phyloP scores from a whole-genome alignment of 1,139 yeast species.

The Diutina siamensis region DNA sequence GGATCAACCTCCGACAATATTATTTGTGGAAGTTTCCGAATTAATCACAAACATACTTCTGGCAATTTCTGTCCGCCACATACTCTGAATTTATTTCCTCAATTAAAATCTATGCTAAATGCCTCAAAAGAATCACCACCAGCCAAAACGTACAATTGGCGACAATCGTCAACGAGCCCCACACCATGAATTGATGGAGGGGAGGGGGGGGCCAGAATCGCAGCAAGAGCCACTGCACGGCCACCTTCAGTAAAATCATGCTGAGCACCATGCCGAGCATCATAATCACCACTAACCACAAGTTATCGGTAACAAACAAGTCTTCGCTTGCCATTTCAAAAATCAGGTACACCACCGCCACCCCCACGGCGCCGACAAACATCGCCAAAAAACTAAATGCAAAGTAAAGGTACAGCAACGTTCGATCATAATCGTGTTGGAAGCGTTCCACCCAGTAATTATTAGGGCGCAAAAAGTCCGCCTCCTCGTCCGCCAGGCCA shows the following conservation, averaged over 20 bases:
- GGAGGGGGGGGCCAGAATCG: constrained; percentile 19
- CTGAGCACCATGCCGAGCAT: constrained; percentile 24
- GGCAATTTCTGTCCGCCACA: too few relatives aligned
- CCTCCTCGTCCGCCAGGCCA: constrained; percentile 26
- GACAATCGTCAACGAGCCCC: constrained; percentile 22
- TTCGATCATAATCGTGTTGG: constrained; percentile 25
- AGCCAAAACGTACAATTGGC: constrained; percentile 15
- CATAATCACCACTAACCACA: constrained; percentile 23
- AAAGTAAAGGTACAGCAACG: constrained; percentile 27
- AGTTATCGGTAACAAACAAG: constrained; percentile 19
- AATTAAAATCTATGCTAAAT: background rate
- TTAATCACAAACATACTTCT: too few relatives aligned
- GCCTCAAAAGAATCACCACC: constrained; percentile 2
- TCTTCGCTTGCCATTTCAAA: constrained; percentile 16
- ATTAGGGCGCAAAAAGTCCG: constrained; percentile 12
- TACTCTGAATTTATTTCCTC: too few relatives aligned
- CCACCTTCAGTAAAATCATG: constrained; percentile 22
- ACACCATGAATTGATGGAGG: constrained; percentile 18
- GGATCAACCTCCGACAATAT: too few relatives aligned
- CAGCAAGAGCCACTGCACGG: constrained; percentile 21
- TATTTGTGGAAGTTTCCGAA: too few relatives aligned
- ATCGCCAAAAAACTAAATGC: constrained; percentile 24
- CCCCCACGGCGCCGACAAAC: constrained; percentile 31
- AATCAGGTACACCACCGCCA: constrained; percentile 31
- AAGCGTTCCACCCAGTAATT: constrained; percentile 17